Evolutionary conservation across 73 alveolate species (phyloP).

Genomic region (Tetrahymena borealis): DNA sequence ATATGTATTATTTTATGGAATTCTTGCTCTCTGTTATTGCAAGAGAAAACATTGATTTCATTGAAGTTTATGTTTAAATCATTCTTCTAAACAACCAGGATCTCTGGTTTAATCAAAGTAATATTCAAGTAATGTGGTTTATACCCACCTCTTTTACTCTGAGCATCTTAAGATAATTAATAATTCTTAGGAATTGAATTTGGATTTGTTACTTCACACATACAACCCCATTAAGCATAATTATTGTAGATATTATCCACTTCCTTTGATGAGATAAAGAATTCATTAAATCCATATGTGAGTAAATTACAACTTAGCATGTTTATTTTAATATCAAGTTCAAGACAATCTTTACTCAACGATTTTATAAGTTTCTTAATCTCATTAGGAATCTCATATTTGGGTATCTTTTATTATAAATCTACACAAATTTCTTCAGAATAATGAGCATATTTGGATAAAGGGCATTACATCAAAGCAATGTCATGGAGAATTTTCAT

Average conservation of each 20-base stretch:
- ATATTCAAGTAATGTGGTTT: background rate
- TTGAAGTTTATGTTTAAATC: background rate
- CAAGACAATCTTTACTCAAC: background rate
- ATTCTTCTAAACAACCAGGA: background rate
- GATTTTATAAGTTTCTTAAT: background rate
- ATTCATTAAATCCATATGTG: background rate
- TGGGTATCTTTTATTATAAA: background rate
- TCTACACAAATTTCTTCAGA: background rate
- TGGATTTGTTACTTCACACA: background rate
- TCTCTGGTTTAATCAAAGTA: background rate
- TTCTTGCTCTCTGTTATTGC: background rate
- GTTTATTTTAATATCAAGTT: background rate
- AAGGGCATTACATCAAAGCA: background rate
- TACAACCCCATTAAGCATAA: background rate
- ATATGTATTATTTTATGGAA: background rate
- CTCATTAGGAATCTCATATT: background rate
- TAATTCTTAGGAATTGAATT: background rate
- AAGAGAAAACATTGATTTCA: background rate
- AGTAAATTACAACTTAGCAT: background rate
- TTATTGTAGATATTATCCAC: background rate
- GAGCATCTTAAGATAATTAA: background rate
- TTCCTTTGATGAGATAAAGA: background rate
- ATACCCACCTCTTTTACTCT: background rate
- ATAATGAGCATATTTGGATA: background rate
- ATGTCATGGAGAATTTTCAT: background rate